Conservation (phyloP, 2,329 filamentous ascomycete genomes). For the Mollisiaceae sp. region DNA sequence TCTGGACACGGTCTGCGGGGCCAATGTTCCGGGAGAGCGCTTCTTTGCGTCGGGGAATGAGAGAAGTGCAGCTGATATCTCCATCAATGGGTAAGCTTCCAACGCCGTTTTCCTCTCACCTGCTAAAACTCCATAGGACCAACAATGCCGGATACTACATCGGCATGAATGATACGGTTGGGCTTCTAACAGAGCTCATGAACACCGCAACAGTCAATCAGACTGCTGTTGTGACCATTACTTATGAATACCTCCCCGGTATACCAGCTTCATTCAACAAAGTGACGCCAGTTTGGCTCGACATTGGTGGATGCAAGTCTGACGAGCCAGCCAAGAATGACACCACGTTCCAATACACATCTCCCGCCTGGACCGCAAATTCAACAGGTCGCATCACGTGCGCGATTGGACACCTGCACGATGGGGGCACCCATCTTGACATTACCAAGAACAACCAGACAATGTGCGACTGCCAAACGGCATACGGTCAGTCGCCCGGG, state of each 20-base stretch:
- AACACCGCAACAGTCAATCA: slow-evolving; percentile 13
- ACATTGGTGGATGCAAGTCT: slow-evolving; percentile 8
- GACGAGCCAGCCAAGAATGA: slow-evolving; percentile 13
- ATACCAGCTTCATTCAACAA: slow-evolving; percentile 9
- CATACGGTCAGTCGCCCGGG: slow-evolving; percentile 12
- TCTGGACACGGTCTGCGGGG: slow-evolving; percentile 8
- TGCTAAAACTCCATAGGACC: slow-evolving; percentile 2
- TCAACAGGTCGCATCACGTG: neutral
- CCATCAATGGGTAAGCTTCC: slow-evolving; percentile 13
- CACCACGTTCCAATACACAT: slow-evolving; percentile 12
- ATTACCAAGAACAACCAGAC: slow-evolving; percentile 11
- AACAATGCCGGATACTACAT: slow-evolving; percentile 16
- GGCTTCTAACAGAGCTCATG: slow-evolving; percentile 20
- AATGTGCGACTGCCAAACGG: slow-evolving; percentile 11
- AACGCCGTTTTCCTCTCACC: neutral
- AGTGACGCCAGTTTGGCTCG: slow-evolving; percentile 21
- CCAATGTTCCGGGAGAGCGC: slow-evolving; percentile 6
- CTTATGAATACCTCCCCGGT: slow-evolving; percentile 22
- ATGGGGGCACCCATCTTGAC: slow-evolving; percentile 13
- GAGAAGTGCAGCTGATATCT: slow-evolving; percentile 7
- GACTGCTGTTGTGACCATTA: slow-evolving; percentile 23
- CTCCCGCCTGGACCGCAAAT: slow-evolving; percentile 10
- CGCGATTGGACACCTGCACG: slow-evolving; percentile 18
- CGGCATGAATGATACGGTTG: slow-evolving; percentile 1
- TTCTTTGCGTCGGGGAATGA: slow-evolving; percentile 23